phyloP scores from a whole-genome alignment of 352 stramenopile genomes.

The Globisporangium nunn region DNA sequence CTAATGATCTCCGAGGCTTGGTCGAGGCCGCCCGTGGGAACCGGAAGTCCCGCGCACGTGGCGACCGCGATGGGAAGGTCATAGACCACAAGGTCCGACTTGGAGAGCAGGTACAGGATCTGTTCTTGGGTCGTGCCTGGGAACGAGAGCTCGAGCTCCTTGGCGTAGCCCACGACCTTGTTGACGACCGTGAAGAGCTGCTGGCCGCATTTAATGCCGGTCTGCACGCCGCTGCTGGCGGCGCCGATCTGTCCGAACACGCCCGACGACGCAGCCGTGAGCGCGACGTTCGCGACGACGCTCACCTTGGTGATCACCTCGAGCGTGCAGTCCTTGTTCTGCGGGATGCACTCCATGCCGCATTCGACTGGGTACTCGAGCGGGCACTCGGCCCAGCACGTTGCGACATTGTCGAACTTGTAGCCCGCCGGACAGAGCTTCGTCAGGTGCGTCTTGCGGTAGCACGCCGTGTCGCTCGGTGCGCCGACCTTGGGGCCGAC shows the following conservation, averaged over 20 bases:
- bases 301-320: slow-evolving; percentile 45
- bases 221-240: slow-evolving; percentile 36
- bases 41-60: slow-evolving; percentile 30
- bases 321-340: slow-evolving; percentile 49
- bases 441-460: slow-evolving; percentile 17
- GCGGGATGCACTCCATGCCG: slow-evolving; percentile 48
- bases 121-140: slow-evolving; percentile 43
- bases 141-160: slow-evolving; percentile 24
- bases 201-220: slow-evolving; percentile 36
- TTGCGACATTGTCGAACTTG: slow-evolving; percentile 15
- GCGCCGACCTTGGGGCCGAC: slow-evolving; percentile 14
- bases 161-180: slow-evolving; percentile 34
- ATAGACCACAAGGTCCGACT: slow-evolving; percentile 46
- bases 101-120: slow-evolving; percentile 39
- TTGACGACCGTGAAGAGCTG: slow-evolving; percentile 39
- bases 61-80: slow-evolving; percentile 45
- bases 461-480: slow-evolving; percentile 15
- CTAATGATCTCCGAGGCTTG: slow-evolving; percentile 6
- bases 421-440: slow-evolving; percentile 15
- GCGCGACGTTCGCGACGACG: slow-evolving; percentile 32
- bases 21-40: slow-evolving; percentile 1
- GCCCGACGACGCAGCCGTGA: slow-evolving; percentile 45
- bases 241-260: slow-evolving; percentile 41
- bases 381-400: slow-evolving; percentile 66
- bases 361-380: slow-evolving; percentile 71